phyloP scores from a whole-genome alignment of 495 filamentous ascomycete genomes.

The Tuber microsphaerosporum region DNA sequence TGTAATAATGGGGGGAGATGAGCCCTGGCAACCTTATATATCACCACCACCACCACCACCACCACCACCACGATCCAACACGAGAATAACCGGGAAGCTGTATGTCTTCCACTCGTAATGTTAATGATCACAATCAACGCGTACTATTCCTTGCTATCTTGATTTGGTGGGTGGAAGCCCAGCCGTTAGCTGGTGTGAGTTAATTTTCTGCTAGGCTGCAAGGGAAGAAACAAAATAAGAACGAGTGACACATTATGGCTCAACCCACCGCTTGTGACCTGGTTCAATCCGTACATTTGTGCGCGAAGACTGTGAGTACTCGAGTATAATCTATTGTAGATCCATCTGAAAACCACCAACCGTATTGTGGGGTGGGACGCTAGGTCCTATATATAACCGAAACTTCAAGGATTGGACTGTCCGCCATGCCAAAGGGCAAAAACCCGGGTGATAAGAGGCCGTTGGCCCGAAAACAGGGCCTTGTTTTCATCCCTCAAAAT shows the following conservation, averaged over 20 bases:
- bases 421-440: not conserved
- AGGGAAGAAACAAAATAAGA: not conserved
- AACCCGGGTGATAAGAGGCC: not conserved
- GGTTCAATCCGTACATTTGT: not conserved
- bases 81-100: not conserved
- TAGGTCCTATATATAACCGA: not conserved
- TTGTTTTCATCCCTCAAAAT: not conserved
- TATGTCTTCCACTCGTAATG: not conserved
- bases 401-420: not conserved
- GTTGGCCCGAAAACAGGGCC: not conserved
- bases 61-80: not conserved
- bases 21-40: not conserved
- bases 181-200: not conserved
- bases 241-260: not conserved
- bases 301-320: not conserved
- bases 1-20: not conserved
- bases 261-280: not conserved
- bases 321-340: not conserved
- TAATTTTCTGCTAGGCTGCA: not conserved
- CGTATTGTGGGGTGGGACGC: not conserved
- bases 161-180: not conserved
- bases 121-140: not conserved
- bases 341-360: not conserved
- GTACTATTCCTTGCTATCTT: not conserved
- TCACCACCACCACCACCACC: not conserved